phyloP scores from a whole-genome alignment of 805 yeast genomes.

The Candida succiphila region DNA sequence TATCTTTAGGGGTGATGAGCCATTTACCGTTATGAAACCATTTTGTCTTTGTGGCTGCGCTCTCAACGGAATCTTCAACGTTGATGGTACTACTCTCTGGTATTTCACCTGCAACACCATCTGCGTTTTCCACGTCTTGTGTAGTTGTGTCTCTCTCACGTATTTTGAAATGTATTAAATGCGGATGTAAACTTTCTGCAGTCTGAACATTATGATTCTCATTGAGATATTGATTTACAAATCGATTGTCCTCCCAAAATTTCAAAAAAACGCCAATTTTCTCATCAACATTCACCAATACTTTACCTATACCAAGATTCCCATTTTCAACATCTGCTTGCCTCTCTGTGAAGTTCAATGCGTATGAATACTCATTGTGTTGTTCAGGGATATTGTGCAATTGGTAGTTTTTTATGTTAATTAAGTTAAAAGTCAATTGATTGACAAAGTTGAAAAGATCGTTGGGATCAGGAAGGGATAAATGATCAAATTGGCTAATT shows the following conservation, averaged over 20 bases:
- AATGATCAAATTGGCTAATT: constrained; percentile 20
- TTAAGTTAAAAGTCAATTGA: constrained; percentile 15
- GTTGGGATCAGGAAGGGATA: constrained; percentile 18
- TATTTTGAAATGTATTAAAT: constrained; percentile 22
- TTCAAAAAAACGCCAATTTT: constrained; percentile 23
- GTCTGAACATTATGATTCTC: constrained; percentile 3
- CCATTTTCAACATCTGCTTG: constrained; percentile 11
- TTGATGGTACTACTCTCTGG: too few relatives aligned
- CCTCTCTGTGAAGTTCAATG: constrained; percentile 1
- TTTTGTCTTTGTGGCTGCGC: not conserved
- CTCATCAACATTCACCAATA: constrained; percentile 16
- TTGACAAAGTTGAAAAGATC: constrained; percentile 23
- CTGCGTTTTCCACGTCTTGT: not conserved
- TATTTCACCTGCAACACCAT: too few relatives aligned
- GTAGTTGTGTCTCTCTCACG: constrained; percentile 9
- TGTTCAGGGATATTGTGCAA: not conserved
- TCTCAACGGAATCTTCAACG: not conserved
- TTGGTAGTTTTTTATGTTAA: constrained; percentile 8
- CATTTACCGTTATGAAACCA: constrained; percentile 20
- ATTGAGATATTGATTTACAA: constrained; percentile 11
- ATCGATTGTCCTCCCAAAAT: constrained; percentile 23
- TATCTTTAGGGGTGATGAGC: constrained; percentile 11
- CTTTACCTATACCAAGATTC: constrained; percentile 15
- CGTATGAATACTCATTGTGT: constrained; percentile 1
- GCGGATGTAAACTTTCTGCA: constrained; percentile 10